Evolutionary conservation across 176 grass and related monocot genomes (phyloP), one percentile per base, ranked within the genome.

Genomic region (Lolium multiflorum): DNA sequence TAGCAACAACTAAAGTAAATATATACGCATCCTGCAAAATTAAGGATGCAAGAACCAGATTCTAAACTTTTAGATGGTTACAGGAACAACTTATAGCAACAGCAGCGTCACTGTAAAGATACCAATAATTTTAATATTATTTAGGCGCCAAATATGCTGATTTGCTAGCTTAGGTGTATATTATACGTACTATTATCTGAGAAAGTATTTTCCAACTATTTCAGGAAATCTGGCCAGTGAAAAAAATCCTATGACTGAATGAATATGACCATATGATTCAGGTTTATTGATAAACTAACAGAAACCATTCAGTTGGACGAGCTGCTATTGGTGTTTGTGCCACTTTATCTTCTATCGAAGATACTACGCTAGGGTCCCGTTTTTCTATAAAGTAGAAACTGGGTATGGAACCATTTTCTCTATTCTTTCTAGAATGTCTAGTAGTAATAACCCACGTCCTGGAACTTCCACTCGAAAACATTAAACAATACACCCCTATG

Each of bases 291-390:
- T 82, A 44, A 71, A 43, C 68, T 71, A 79, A 20, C 52, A 77
- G 71, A 28, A 81, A 82, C 37, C 18, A 67, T 61, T 74, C 70
- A 77, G 83, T 90, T 76, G 75, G 51, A 77, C 58, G 50, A 90
- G 65, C 80, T 31, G 18, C 12, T 79, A 68, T 83, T 56, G 77
- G 77, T 69, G 50, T 60, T 77, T 72, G 83, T 86, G 80, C 80
- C 84, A 57, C 89, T 79, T 87, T 87, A 90, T 87, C 84, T 90
- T 90, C 84, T 90, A 84, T 81, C 70, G 61, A 21, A 81, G 81
- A 62, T 59, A 68, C 75, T 66, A 69, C 48, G 28, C 75, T 49
- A 76, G 68, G 68, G 57, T 81, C 85, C 61, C 81, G 24, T 85
- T 71, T 71, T 88, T 35, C 51, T 69, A 77, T 81, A 91, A 88